Base-by-base conservation (phyloP, 1,284 basidiomycete genomes). In the Ceratobasidium sp. region DNA sequence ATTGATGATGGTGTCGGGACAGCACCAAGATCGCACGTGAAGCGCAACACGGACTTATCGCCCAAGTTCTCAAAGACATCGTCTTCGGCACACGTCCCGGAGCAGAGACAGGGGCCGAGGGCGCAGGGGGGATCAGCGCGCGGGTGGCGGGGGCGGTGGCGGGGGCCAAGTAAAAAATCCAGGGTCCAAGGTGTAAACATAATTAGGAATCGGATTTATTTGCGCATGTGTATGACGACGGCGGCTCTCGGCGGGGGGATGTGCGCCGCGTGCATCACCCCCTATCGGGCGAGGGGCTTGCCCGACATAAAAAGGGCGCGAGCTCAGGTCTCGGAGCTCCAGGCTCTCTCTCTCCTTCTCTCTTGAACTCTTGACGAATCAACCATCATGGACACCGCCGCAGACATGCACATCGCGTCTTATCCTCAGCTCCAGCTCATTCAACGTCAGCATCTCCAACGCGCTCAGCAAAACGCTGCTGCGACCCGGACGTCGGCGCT, bases 1-100 rank as follows among this genome's bases (percentile, higher is more conserved):
- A 98, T 83, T 97, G 97, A 40, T 99, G 97, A 86, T 99, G 97
- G 97, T 87, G 98, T 13, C n/a, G n/a, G n/a, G n/a, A n/a, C n/a
- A 97, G 96, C 82, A 91, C 90, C 46, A 95, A 94, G 82, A 94
- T 98, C 75, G 91, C 95, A 0, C 89, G 91, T 9, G 96, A 98
- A 83, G 94, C 94, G 0, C 94, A 97, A 82, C 96, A 98, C 82
- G 97, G 95, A 0, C 90, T 98, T 78, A 94, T 97, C 79, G 88
- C 95, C 0, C 96, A 97, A 84, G 91, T 96, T 3, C 88, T 98
- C 83, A 98, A 98, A 84, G 93, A 97, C 81, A 89, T 94, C 53
- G 90, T 95, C 44, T 95, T 95, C 69, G 79, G 80, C 13, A 67
- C 77, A 10, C 75, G 81, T n/a, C 78, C 79, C 10, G 79, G 78